phyloP scores from a whole-genome alignment of 2,329 filamentous ascomycete genomes.

The Paecilomyces sp. region DNA sequence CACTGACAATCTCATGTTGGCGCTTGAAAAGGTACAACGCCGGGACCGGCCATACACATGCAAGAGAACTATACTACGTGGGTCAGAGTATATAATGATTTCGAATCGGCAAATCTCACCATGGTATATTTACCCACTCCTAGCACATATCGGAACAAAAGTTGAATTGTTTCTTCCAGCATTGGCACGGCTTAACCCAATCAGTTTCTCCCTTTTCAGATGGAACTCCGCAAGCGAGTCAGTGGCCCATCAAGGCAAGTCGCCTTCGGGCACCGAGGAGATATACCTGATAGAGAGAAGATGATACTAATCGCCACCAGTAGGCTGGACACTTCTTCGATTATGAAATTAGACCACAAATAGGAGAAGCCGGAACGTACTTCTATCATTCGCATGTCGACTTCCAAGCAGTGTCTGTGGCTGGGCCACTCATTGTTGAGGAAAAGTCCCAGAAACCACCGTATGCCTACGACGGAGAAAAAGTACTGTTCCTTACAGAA shows the following conservation, averaged over 20 bases:
- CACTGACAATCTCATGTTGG: not conserved
- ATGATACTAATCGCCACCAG: not conserved
- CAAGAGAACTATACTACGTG: constrained; percentile 24
- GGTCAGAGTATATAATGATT: constrained; percentile 55
- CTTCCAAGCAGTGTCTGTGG: constrained; percentile 53
- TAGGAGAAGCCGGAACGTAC: constrained; percentile 54
- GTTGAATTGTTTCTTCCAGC: constrained; percentile 21
- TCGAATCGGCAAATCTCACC: constrained; percentile 48
- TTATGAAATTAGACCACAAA: constrained; percentile 53
- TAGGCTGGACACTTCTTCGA: constrained; percentile 57
- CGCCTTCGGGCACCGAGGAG: too few relatives aligned
- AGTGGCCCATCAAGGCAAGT: constrained; percentile 53
- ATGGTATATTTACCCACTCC: constrained; percentile 35
- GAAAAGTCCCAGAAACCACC: constrained; percentile 42
- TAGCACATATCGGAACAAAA: too few relatives aligned
- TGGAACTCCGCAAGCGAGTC: constrained; percentile 52
- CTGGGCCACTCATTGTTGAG: constrained; percentile 51
- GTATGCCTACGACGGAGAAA: constrained; percentile 57
- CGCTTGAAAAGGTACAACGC: not conserved
- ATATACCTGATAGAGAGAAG: not conserved
- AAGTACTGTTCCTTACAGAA: constrained; percentile 50
- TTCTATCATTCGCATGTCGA: constrained; percentile 64
- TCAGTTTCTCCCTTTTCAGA: constrained; percentile 57
- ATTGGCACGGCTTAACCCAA: constrained; percentile 61
- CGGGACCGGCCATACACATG: not conserved